Percentiles rank a stretch among this genome's conserved stretches.
Conservation (phyloP, 805 yeast species). For the Spencermartinsiella europaea region DNA sequence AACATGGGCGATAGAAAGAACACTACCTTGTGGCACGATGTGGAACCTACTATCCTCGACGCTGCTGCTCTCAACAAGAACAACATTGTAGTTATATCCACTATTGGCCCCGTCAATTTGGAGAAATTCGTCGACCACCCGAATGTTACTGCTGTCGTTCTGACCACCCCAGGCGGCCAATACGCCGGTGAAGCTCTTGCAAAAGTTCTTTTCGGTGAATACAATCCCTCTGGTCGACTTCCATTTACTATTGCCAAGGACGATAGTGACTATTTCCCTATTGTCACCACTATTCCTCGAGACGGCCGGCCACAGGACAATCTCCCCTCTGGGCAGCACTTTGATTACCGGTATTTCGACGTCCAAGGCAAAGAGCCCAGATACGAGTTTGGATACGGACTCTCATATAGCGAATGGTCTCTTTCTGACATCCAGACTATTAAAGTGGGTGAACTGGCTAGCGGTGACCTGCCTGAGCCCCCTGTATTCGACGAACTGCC, state of each 20-base stretch:
- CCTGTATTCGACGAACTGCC: slow-evolving; percentile 35
- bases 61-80: slow-evolving; percentile 48
- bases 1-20: slow-evolving; percentile 57
- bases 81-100: slow-evolving; percentile 53
- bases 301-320: slow-evolving; percentile 36
- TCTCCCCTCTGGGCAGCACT: slow-evolving; percentile 39
- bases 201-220: slow-evolving; percentile 54
- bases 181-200: slow-evolving; percentile 53
- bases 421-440: slow-evolving; percentile 37
- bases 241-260: slow-evolving; percentile 61
- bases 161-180: slow-evolving; percentile 53
- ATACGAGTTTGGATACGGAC: slow-evolving; percentile 58
- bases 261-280: slow-evolving; percentile 42
- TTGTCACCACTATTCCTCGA: slow-evolving; percentile 34
- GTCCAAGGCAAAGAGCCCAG: slow-evolving; percentile 51
- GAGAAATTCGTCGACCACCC: slow-evolving; percentile 52
- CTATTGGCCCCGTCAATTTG: slow-evolving; percentile 57
- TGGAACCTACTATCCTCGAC: slow-evolving; percentile 46
- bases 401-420: slow-evolving; percentile 46
- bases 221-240: slow-evolving; percentile 57
- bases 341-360: slow-evolving; percentile 57
- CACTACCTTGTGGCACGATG: slow-evolving; percentile 51
- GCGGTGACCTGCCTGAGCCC: slow-evolving; percentile 44
- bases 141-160: slow-evolving; percentile 53
- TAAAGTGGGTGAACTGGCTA: slow-evolving; percentile 34